Evolutionary conservation across 1,139 yeast genomes (phyloP).

Genomic region (Sugiyamaella grinbergsii): DNA sequence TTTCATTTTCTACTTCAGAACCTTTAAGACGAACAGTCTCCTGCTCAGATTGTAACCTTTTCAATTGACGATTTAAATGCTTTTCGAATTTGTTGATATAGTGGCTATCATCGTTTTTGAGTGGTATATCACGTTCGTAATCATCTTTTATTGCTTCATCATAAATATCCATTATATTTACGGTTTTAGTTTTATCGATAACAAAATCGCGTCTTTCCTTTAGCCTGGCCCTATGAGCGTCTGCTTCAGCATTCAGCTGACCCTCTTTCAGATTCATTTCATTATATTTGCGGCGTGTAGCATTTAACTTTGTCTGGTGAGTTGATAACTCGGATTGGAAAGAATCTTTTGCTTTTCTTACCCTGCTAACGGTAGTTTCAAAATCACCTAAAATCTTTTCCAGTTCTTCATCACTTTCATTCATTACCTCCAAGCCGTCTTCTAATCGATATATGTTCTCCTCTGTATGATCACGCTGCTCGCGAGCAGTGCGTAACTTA

Average conservation of each 20-base stretch:
- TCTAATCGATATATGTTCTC: slow-evolving; percentile 55
- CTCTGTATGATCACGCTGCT: slow-evolving; percentile 40
- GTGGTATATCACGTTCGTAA: neutral
- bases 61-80: slow-evolving; percentile 21
- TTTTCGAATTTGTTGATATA: slow-evolving; percentile 22
- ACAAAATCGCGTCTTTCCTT: slow-evolving; percentile 29
- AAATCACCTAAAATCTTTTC: slow-evolving; percentile 56
- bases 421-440: slow-evolving; percentile 50
- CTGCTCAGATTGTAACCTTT: slow-evolving; percentile 26
- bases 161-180: slow-evolving; percentile 13
- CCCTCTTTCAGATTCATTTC: slow-evolving; percentile 57
- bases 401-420: slow-evolving; percentile 55
- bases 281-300: slow-evolving; percentile 34
- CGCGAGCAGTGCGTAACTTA: slow-evolving; percentile 58
- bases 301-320: neutral
- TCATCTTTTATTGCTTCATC: slow-evolving; percentile 13
- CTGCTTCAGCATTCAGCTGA: slow-evolving; percentile 54
- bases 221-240: slow-evolving; percentile 36
- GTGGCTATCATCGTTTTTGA: neutral
- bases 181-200: slow-evolving; percentile 27
- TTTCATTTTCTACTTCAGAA: slow-evolving; percentile 30
- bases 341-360: slow-evolving; percentile 35
- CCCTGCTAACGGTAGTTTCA: slow-evolving; percentile 48
- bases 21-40: slow-evolving; percentile 24
- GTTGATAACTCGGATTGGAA: neutral